phyloP scores from a whole-genome alignment of 257 asterid species.

The Plantago ovata region DNA sequence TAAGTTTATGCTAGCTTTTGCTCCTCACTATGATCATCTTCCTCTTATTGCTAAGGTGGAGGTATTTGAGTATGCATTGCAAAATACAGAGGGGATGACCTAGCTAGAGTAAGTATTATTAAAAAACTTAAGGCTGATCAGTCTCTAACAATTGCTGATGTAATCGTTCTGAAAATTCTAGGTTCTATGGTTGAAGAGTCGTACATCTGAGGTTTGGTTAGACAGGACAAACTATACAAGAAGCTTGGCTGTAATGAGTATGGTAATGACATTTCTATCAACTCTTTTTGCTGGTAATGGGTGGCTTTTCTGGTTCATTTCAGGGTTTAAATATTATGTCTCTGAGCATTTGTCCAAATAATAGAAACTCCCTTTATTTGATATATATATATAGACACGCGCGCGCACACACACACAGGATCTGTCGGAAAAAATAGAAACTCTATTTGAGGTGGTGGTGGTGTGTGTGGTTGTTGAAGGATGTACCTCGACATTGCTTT shows the following conservation, averaged over 20 bases:
- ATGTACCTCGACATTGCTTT: not conserved
- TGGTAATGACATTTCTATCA: conserved; percentile 48
- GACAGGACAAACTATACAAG: conserved; percentile 96
- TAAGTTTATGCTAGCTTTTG: conserved; percentile 90
- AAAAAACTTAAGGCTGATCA: conserved; percentile 1
- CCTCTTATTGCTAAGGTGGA: conserved; percentile 95
- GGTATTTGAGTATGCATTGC: conserved; percentile 93
- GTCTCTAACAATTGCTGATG: conserved; percentile 18
- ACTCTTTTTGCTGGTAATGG: conserved; percentile 8
- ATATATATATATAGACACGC: no score
- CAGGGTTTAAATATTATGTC: conserved; percentile 12
- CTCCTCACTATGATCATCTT: conserved; percentile 94
- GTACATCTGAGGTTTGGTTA: conserved; percentile 98
- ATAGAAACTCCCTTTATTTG: not conserved
- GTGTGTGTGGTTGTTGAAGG: no score
- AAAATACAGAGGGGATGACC: conserved; percentile 96
- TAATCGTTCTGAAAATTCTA: conserved; percentile 29
- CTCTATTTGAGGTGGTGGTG: no score
- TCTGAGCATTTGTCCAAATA: not conserved
- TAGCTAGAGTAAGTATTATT: conserved; percentile 64
- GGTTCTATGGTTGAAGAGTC: conserved; percentile 99
- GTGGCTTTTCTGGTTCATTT: conserved; percentile 4
- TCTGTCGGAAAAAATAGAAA: no score
- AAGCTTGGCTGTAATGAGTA: conserved; percentile 99
- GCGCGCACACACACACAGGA: no score